A percentile compares a stretch with the other conserved stretches of the same genome.
phyloP scores from a whole-genome alignment of 805 yeast species.

The Lachancea quebecensis region DNA sequence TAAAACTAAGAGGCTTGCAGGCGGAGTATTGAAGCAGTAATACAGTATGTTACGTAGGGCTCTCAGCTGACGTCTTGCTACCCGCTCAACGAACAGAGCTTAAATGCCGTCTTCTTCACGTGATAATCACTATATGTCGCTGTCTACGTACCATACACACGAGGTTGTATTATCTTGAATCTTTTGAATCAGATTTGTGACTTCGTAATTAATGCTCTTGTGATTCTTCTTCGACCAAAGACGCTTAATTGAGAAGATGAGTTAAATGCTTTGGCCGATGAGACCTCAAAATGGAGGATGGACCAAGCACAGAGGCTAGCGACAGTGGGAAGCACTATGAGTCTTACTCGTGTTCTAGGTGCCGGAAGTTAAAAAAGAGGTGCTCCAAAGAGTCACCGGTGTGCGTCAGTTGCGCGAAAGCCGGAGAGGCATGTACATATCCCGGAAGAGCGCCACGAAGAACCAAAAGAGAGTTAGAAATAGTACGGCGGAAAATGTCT shows the following conservation, averaged over 20 bases:
- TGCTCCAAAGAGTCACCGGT: conserved; percentile 40
- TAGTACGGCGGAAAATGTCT: not conserved
- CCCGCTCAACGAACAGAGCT: too few relatives aligned
- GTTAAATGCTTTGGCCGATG: not conserved
- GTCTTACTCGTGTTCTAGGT: conserved; percentile 39
- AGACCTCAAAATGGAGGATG: not conserved
- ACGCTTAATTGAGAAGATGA: not conserved
- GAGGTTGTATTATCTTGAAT: too few relatives aligned
- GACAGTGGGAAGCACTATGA: conserved; percentile 6
- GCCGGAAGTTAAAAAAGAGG: conserved; percentile 43
- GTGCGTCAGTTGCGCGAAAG: conserved; percentile 38
- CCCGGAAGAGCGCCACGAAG: conserved; percentile 40
- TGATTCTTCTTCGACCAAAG: too few relatives aligned
- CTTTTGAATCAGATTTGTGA: too few relatives aligned
- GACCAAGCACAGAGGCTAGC: not conserved
- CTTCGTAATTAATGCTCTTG: too few relatives aligned
- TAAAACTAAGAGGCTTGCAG: too few relatives aligned
- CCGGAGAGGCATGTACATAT: conserved; percentile 36
- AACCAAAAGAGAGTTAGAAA: conserved; percentile 27
- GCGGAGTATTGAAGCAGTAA: too few relatives aligned
- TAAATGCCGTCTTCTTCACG: too few relatives aligned
- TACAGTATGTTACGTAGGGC: too few relatives aligned
- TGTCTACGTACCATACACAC: too few relatives aligned
- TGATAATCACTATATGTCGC: too few relatives aligned
- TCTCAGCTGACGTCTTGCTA: too few relatives aligned